Evolutionary conservation across 306 rosid genomes (phyloP).

Genomic region (Inga leiocalycina): DNA sequence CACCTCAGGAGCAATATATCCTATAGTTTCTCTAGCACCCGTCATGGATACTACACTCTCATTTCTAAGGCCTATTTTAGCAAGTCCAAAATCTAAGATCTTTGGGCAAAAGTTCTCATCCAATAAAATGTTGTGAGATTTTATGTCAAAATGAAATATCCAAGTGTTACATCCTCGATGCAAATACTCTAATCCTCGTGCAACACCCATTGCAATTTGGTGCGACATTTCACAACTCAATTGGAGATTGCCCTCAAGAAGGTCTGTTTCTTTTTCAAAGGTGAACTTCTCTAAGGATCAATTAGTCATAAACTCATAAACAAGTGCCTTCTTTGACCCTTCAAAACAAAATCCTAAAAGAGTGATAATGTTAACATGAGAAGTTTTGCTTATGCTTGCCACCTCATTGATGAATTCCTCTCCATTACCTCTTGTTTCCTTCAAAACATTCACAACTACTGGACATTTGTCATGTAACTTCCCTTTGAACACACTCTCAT

Average conservation of each 20-base stretch:
- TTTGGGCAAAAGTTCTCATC: constrained; percentile 13
- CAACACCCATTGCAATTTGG: constrained; percentile 34
- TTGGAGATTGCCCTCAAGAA: no score
- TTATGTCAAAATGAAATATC: constrained; percentile 11
- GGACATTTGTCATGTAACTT: not conserved
- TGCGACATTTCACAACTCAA: constrained; percentile 9
- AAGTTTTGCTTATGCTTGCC: constrained; percentile 23
- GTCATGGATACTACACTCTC: constrained; percentile 21
- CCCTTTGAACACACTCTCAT: constrained; percentile 39
- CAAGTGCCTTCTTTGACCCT: constrained; percentile 23
- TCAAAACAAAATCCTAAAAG: not conserved
- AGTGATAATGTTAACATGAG: not conserved
- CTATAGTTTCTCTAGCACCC: constrained; percentile 28
- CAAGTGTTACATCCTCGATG: not conserved
- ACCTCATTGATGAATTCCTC: constrained; percentile 7
- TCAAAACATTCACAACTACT: not conserved
- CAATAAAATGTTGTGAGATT: constrained; percentile 32
- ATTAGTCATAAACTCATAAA: constrained; percentile 39
- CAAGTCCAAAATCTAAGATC: constrained; percentile 39
- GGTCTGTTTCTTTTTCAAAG: not conserved
- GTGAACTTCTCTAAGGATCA: constrained; percentile 38
- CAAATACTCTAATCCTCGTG: constrained; percentile 31
- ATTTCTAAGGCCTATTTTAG: constrained; percentile 11
- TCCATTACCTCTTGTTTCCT: not conserved
- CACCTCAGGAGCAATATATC: constrained; percentile 47